Evolutionary conservation across 2,329 filamentous ascomycete genomes (phyloP), one percentile per base, ranked within the genome.

Genomic region (Chaetomiaceae sp.): DNA sequence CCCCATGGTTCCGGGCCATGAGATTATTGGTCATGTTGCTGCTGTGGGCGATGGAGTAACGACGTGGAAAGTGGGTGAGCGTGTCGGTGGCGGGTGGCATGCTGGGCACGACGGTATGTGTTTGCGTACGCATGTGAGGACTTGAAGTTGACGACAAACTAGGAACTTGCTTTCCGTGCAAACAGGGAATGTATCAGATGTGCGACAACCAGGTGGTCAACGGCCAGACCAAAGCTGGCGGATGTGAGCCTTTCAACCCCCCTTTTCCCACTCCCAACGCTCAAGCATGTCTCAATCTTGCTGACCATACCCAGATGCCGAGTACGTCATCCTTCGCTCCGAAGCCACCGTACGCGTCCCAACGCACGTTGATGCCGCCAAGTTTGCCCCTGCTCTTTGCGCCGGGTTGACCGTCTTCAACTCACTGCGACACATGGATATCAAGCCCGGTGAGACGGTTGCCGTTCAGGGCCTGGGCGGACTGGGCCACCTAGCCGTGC

Each of bases 51-150:
- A 71, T 0, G 63, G 63, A 2, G 76, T 77, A 48, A 70, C 68
- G 47, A 67, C 66, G 17, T 83, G 76, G 74, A 74, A 76, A 46
- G 67, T 77, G 1, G 84, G 84, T 7, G 82, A 87, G 46, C 71
- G 80, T 2, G 77, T 87, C 4, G 86, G 86, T 10, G 80, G 76
- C 0, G 64, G 74, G 1, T 88, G 83, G 83, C 83, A 86, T 58
- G 84, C 83, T 46, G 79, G 79, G 2, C 79, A 84, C 56, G 74
- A 78, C 53, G 55, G 56, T 55, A 30, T n/a, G n/a, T n/a, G n/a
- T n/a, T n/a, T n/a, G n/a, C n/a, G n/a, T n/a, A n/a, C n/a, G n/a
- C n/a, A n/a, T n/a, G n/a, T n/a, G n/a, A n/a, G n/a, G n/a, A n/a
- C n/a, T n/a, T n/a, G n/a, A n/a, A n/a, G n/a, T n/a, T n/a, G n/a